These are phyloP conservation scores for Rhodamnia argentea DNA, from an alignment of 345 rosid genomes.

Conservation along the genomic window DNA sequence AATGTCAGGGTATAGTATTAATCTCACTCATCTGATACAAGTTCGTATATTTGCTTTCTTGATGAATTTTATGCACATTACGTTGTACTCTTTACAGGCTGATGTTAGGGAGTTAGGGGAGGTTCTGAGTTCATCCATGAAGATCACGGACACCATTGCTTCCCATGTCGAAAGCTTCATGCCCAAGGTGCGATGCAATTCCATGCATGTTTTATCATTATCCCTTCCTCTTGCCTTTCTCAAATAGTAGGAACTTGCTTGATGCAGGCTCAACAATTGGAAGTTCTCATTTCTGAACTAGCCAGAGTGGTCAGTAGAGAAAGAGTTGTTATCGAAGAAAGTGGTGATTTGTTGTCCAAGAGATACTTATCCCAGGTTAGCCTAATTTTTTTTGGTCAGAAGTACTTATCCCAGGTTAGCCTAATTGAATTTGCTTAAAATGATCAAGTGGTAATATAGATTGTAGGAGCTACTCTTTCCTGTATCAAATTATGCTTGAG, in stretches of 20 bases:
- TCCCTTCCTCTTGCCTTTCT: background rate
- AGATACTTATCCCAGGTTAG: slow-evolving; percentile 50
- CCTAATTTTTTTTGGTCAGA: too few species aligned
- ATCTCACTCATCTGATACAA: slow-evolving; percentile 37
- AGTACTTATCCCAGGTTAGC: slow-evolving; percentile 50
- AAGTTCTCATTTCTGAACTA: slow-evolving; percentile 52
- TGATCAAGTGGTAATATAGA: background rate
- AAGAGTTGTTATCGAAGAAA: slow-evolving; percentile 54
- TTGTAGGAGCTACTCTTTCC: background rate
- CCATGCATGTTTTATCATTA: background rate
- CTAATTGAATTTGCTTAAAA: background rate
- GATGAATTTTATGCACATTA: background rate
- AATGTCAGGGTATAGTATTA: slow-evolving; percentile 30
- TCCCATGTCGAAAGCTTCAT: slow-evolving; percentile 29
- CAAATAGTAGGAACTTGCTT: background rate
- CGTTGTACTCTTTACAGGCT: slow-evolving; percentile 22
- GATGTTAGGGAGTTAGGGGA: slow-evolving; percentile 53
- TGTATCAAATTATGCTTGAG: background rate
- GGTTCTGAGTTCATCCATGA: slow-evolving; percentile 42
- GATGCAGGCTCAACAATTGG: slow-evolving; percentile 64
- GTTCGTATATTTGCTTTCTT: background rate
- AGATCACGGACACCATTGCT: slow-evolving; percentile 48
- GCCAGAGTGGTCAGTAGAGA: slow-evolving; percentile 57
- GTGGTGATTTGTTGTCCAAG: slow-evolving; percentile 39
- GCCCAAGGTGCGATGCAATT: slow-evolving; percentile 38